phyloP scores from a whole-genome alignment of 768 basidiomycete species.

The Termitomyces sp. region DNA sequence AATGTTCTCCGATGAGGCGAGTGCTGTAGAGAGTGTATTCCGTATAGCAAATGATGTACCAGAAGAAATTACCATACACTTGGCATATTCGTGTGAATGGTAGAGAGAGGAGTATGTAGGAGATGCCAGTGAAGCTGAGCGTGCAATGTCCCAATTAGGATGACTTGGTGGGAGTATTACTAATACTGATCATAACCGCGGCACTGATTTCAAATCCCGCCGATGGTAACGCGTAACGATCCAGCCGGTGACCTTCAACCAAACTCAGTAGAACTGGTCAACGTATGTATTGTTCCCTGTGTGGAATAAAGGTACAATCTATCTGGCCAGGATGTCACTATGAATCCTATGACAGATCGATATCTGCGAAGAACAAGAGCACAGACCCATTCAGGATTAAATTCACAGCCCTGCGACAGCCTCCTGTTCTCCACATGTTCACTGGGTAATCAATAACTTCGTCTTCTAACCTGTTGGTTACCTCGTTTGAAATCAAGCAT shows the following conservation, averaged over 20 bases:
- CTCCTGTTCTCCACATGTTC: not conserved
- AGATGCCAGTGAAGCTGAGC: too few species aligned
- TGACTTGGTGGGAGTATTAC: too few species aligned
- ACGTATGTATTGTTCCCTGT: not conserved
- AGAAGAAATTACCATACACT: slow-evolving; percentile 6
- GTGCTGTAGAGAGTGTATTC: not conserved
- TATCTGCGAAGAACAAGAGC: not conserved
- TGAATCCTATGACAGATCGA: not conserved
- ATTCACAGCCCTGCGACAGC: not conserved
- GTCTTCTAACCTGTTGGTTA: not conserved
- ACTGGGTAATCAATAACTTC: not conserved
- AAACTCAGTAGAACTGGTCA: not conserved
- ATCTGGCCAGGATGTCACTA: not conserved
- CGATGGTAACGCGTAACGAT: not conserved
- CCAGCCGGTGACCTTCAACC: not conserved
- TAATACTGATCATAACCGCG: not conserved
- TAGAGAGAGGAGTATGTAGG: not conserved
- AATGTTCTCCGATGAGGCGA: not conserved
- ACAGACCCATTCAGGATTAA: not conserved
- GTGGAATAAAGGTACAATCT: not conserved
- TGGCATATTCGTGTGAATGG: slow-evolving; percentile 1
- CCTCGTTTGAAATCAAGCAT: not conserved
- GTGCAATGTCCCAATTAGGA: too few species aligned
- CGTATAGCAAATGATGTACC: not conserved
- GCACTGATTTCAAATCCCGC: not conserved